These are phyloP conservation scores for Candida pseudofarinosa DNA, from an alignment of 805 yeast genomes.

Conservation along the genomic window DNA sequence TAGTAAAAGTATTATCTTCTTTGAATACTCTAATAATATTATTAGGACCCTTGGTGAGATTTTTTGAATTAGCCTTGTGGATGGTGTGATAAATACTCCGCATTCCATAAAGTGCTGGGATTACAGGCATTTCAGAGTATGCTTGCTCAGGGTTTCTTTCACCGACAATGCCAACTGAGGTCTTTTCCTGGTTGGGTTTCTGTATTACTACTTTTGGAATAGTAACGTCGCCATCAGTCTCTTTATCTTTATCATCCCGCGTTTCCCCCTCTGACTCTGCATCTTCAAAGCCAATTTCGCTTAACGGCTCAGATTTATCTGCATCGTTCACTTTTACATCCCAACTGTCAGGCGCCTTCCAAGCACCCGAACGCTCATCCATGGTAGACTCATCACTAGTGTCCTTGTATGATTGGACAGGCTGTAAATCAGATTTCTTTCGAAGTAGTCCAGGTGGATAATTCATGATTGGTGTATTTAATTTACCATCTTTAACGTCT, in stretches of 20 bases:
- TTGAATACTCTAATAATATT: constrained; percentile 70
- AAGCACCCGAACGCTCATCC: constrained; percentile 13
- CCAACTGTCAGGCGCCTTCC: constrained; percentile 50
- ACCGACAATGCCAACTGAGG: not conserved
- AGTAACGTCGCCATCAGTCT: not conserved
- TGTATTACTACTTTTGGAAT: not conserved
- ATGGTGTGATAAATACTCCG: not conserved
- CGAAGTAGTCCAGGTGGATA: not conserved
- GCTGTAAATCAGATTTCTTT: not conserved
- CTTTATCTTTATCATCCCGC: constrained; percentile 11
- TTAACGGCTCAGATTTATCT: constrained; percentile 3
- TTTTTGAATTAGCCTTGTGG: not conserved
- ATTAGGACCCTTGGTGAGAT: constrained; percentile 25
- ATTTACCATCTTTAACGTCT: not conserved
- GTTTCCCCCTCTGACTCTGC: constrained; percentile 1
- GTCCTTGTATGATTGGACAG: not conserved
- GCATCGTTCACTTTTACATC: constrained; percentile 33
- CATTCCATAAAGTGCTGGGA: not conserved
- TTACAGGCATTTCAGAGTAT: not conserved
- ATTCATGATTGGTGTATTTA: not conserved
- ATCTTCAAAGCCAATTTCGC: constrained; percentile 1
- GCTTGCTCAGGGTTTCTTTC: not conserved
- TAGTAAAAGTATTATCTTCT: constrained; percentile 80
- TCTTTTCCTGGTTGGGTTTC: not conserved
- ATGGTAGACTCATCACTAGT: no score